phyloP scores from a whole-genome alignment of 345 rosid species.

The Eucalyptus grandis region DNA sequence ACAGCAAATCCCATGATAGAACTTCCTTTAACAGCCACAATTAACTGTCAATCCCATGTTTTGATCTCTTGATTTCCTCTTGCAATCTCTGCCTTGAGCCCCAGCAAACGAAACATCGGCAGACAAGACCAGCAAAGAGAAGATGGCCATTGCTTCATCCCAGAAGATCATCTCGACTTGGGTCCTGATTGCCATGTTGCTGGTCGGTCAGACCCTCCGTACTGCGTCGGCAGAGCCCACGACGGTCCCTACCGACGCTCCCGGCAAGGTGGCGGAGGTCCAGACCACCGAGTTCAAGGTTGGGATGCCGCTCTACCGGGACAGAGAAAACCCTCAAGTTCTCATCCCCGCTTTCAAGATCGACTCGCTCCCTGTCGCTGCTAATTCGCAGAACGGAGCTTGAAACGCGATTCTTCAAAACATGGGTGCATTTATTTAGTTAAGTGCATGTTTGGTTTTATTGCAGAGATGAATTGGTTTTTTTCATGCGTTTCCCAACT shows the following conservation, averaged over 20 bases:
- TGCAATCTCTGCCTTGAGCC: not conserved
- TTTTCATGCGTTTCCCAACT: not conserved
- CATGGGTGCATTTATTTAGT: not conserved
- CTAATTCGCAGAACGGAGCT: not conserved
- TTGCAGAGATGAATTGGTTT: not conserved
- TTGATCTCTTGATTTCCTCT: not conserved
- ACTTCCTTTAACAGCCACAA: not conserved
- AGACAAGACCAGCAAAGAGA: not conserved
- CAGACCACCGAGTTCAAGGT: not conserved
- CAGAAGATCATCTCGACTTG: not conserved
- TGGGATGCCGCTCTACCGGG: slow-evolving; percentile 3
- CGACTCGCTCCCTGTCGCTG: not conserved
- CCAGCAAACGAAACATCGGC: not conserved
- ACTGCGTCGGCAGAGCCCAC: not conserved
- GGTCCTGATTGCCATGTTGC: not conserved
- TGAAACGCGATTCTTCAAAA: not conserved
- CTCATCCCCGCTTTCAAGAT: not conserved
- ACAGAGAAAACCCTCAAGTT: not conserved
- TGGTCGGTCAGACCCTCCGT: not conserved
- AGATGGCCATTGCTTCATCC: not conserved
- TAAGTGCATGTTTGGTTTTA: not conserved
- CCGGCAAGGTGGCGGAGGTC: not conserved
- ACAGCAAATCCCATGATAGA: not conserved
- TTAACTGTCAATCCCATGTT: not conserved
- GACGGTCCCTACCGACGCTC: not conserved